Conservation (phyloP, 208 protist genomes). For the Trypanosoma theileri region DNA sequence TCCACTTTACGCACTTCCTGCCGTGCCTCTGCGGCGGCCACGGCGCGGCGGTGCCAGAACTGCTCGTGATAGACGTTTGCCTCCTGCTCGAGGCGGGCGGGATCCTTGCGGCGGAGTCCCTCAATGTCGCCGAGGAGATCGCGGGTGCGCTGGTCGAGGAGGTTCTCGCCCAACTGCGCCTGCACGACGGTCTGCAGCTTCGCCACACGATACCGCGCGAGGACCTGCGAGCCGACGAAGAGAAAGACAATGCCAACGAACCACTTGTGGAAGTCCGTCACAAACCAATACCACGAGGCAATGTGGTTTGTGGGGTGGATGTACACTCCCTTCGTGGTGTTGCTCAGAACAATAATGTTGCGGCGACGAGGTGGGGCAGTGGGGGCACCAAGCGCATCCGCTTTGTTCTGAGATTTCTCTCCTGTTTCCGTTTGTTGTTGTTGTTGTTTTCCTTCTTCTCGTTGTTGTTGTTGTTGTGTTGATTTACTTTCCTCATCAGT, state of each 20-base stretch:
- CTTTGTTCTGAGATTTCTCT: slow-evolving; percentile 4
- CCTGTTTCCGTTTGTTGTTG: not conserved
- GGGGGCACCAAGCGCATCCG: slow-evolving; percentile 42
- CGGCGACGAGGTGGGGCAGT: slow-evolving; percentile 44
- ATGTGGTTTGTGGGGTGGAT: slow-evolving; percentile 86
- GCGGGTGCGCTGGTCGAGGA: slow-evolving; percentile 83
- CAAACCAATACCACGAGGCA: slow-evolving; percentile 88
- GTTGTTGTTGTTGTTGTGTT: not conserved
- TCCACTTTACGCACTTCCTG: slow-evolving; percentile 67
- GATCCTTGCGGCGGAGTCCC: slow-evolving; percentile 81
- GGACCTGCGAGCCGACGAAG: slow-evolving; percentile 79
- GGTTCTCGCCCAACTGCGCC: slow-evolving; percentile 84
- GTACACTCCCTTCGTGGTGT: slow-evolving; percentile 87
- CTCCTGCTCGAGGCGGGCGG: slow-evolving; percentile 83
- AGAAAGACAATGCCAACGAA: slow-evolving; percentile 73
- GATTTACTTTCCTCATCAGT: too few relatives aligned
- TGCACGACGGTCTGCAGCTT: slow-evolving; percentile 76
- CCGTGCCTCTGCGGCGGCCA: slow-evolving; percentile 48
- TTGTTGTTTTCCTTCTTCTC: not conserved
- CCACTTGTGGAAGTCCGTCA: slow-evolving; percentile 88
- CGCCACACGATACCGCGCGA: slow-evolving; percentile 74
- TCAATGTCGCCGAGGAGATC: slow-evolving; percentile 84
- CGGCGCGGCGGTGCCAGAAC: slow-evolving; percentile 86
- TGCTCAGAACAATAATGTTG: slow-evolving; percentile 81
- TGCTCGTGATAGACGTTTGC: slow-evolving; percentile 86